Conservation (phyloP, 2,329 filamentous ascomycete genomes). For the Gnomoniopsis sp. region DNA sequence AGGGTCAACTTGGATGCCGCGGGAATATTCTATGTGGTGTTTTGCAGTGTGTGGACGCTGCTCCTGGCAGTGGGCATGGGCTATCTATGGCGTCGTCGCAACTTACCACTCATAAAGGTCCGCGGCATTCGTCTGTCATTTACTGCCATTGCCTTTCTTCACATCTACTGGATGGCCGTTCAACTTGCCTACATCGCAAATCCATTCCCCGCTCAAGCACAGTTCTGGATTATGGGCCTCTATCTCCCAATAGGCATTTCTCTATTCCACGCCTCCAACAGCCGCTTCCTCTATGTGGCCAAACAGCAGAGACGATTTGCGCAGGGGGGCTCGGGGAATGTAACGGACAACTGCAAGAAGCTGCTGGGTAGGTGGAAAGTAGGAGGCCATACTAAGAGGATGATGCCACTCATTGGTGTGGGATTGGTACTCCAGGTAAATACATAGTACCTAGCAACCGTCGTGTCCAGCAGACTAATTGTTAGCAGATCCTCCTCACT, state of each 20-base stretch:
- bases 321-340: background rate
- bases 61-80: conserved; percentile 22
- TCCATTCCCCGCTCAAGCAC: conserved; percentile 46
- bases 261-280: conserved; percentile 63
- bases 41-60: conserved; percentile 19
- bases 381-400: conserved; percentile 43
- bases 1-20: background rate
- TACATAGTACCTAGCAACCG: background rate
- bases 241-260: conserved; percentile 64
- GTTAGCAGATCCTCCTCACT: conserved; percentile 52
- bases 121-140: conserved; percentile 26
- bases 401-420: conserved; percentile 46
- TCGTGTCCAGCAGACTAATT: conserved; percentile 12
- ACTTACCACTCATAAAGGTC: conserved; percentile 29
- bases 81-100: conserved; percentile 24
- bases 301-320: conserved; percentile 43
- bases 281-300: conserved; percentile 57
- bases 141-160: conserved; percentile 23
- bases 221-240: conserved; percentile 66
- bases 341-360: conserved; percentile 18
- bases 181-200: conserved; percentile 31
- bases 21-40: conserved; percentile 7
- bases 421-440: conserved; percentile 56
- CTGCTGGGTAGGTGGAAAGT: conserved; percentile 34
- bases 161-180: conserved; percentile 22